A percentile compares a stretch with the other conserved stretches of the same genome.
Conservation (phyloP, 495 filamentous ascomycete genomes). For the Hyaloscypha finlandica region DNA sequence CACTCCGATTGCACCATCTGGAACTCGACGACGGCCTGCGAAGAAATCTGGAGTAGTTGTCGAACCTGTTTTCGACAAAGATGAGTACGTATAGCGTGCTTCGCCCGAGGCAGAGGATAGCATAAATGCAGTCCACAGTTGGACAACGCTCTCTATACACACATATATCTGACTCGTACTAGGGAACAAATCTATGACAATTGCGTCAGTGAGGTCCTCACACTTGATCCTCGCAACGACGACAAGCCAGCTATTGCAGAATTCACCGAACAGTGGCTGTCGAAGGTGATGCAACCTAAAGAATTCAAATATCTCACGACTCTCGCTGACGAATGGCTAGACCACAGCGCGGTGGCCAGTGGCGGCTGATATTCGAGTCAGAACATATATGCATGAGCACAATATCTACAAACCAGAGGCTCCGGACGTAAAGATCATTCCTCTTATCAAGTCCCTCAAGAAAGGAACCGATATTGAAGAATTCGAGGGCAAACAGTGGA, state of each 20-base stretch:
- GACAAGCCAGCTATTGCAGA: background rate
- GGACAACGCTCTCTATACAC: too few species aligned
- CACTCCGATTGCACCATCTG: constrained; percentile 4
- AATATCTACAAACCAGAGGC: background rate
- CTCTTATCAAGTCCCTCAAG: background rate
- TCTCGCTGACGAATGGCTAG: background rate
- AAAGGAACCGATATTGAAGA: background rate
- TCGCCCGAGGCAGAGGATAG: background rate
- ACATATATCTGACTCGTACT: background rate
- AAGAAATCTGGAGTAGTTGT: background rate
- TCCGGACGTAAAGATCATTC: background rate
- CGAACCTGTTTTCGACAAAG: background rate
- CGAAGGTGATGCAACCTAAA: background rate
- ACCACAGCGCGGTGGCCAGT: background rate
- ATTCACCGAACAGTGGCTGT: constrained; percentile 7
- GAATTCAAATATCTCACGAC: background rate
- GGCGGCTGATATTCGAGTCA: constrained; percentile 9
- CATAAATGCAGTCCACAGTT: too few species aligned
- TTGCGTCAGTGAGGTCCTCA: background rate
- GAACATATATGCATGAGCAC: constrained; percentile 6
- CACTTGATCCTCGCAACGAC: constrained; percentile 5
- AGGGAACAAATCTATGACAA: background rate
- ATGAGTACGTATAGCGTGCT: background rate
- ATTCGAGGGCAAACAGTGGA: background rate
- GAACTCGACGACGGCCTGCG: constrained; percentile 7